Evolutionary conservation across 2,329 filamentous ascomycete species (phyloP).

Genomic region (Fusarium papillatum): DNA sequence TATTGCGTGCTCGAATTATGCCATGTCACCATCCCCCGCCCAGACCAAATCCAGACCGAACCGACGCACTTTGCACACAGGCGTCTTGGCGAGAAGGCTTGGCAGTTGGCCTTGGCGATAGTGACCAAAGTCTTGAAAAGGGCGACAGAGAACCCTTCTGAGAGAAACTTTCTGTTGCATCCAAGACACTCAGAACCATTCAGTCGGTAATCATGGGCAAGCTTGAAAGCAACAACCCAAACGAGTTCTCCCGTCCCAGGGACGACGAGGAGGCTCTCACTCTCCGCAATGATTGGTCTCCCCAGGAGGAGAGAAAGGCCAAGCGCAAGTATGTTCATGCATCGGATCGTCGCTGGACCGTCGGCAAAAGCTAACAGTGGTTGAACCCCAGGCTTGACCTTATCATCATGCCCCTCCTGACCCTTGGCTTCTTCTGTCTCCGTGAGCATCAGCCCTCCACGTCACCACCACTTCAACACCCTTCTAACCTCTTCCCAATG

Average conservation of each 20-base stretch:
- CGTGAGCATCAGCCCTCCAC: constrained; percentile 44
- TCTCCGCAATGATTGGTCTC: constrained; percentile 49
- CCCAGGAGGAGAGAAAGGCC: constrained; percentile 52
- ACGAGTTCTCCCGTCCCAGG: constrained; percentile 21
- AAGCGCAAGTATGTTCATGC: constrained; percentile 53
- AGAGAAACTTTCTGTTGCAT: not conserved
- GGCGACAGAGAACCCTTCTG: not conserved
- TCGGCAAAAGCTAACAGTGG: not conserved
- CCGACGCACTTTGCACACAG: not conserved
- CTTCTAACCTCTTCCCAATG: not conserved
- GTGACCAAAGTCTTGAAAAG: constrained; percentile 21
- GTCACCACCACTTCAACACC: fast-evolving
- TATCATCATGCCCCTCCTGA: constrained; percentile 58
- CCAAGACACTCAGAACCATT: not conserved
- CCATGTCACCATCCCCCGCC: constrained; percentile 32
- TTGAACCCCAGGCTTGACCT: constrained; percentile 49
- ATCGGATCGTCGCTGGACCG: not conserved
- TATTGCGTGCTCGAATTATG: constrained; percentile 41
- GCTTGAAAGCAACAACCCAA: constrained; percentile 24
- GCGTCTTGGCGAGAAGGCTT: constrained; percentile 12
- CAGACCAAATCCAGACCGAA: constrained; percentile 22
- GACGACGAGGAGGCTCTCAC: constrained; percentile 50
- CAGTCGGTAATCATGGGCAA: constrained; percentile 31
- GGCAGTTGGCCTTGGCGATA: not conserved
- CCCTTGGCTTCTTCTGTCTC: constrained; percentile 57